These are phyloP conservation scores for Megacollybia platyphylla DNA, from an alignment of 1,284 basidiomycete species.

Conservation along the genomic window DNA sequence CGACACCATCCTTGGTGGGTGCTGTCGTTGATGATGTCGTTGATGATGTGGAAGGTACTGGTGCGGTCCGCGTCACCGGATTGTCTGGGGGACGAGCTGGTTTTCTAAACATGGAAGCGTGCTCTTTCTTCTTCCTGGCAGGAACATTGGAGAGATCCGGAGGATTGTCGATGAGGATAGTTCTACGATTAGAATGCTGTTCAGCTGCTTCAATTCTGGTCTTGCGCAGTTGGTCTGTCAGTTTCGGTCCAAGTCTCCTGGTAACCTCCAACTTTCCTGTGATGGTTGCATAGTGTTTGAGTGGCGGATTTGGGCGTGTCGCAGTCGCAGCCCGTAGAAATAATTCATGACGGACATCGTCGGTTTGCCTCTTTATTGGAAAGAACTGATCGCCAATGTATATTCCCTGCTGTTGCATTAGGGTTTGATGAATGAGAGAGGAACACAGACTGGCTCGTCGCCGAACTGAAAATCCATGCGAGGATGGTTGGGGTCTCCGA, in stretches of 20 bases:
- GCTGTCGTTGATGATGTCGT: constrained; percentile 13
- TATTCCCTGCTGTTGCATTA: constrained; percentile 34
- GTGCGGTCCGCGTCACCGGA: constrained; percentile 10
- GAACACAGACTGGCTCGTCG: constrained; percentile 33
- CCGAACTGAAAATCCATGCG: constrained; percentile 48
- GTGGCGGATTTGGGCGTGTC: constrained; percentile 40
- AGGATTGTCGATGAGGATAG: constrained; percentile 35
- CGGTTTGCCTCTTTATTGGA: constrained; percentile 37
- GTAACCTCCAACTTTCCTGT: constrained; percentile 48
- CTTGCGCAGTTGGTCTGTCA: constrained; percentile 42
- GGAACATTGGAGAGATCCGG: constrained; percentile 15
- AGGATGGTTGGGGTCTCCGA: constrained; percentile 35
- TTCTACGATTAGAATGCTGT: constrained; percentile 38
- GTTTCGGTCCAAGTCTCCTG: constrained; percentile 37
- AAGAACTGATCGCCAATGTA: constrained; percentile 52
- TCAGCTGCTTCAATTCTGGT: constrained; percentile 42
- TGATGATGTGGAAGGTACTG: constrained; percentile 10
- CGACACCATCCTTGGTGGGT: constrained; percentile 13
- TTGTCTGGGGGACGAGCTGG: constrained; percentile 16
- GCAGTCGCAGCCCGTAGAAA: constrained; percentile 51
- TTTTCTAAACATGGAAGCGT: constrained; percentile 21
- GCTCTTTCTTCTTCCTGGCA: constrained; percentile 21
- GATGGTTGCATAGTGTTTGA: constrained; percentile 62
- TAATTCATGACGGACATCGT: constrained; percentile 50
- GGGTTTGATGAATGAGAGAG: constrained; percentile 2